Evolutionary conservation across 768 basidiomycete genomes (phyloP), one percentile per base, ranked within the genome.

Genomic region (Tricholoma flavovirens): DNA sequence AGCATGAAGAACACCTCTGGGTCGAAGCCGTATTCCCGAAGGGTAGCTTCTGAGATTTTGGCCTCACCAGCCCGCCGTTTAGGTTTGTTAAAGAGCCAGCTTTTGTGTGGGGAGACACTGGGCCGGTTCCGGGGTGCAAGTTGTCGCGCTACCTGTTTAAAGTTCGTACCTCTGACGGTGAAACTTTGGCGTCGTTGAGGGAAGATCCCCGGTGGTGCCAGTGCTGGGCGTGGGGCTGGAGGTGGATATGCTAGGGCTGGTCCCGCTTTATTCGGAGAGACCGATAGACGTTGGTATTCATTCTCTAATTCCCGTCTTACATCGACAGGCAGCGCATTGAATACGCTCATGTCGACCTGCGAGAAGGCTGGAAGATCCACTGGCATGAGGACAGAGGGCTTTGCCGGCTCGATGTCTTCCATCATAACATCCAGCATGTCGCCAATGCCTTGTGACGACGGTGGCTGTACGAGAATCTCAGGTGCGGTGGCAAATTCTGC

Each of bases 281-380:
- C 71, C 0, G 83, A 84, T 49, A 83, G 79, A 35, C 83, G 83
- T 63, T 75, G 75, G 58, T 88, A 89, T 56, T 86, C 87, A 4
- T 68, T 69, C 64, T 88, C 81, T 10, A 91, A 71, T 65, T 93
- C 90, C 57, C 77, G 73, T 21, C 83, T 81, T 6, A 92, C 72
- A 22, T 90, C 87, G 10, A 72, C 75, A 0, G 90, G 90, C 29
- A 93, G 75, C 1, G 85, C 86, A 35, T 84, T 78, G 51, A 89
- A 82, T 1, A 91, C 84, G 4, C 77, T 75, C 71, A 70, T 78
- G 65, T 92, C 90, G 9, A 92, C 76, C 64, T 92, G 89, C 0
- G 88, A 90, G 62, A 89, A 80, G 2, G 85, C 82, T 3, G 88
- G 90, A 17, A 89, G 72, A 30, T 49, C 46, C 15, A 30, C 9